Conservation (phyloP, 2,329 filamentous ascomycete genomes). For the Paracamarosporium sp. region DNA sequence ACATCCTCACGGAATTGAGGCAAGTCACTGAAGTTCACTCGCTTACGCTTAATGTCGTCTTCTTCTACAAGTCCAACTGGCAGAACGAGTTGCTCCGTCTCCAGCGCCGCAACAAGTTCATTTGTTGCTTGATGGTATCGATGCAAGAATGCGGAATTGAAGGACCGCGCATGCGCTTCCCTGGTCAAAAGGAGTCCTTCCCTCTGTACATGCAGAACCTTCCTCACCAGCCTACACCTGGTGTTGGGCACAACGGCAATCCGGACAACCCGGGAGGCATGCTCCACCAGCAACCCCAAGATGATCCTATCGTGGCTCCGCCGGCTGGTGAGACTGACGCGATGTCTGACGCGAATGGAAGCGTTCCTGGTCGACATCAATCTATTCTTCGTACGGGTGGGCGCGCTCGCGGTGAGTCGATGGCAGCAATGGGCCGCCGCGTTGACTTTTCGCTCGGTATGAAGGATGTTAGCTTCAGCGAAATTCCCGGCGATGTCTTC, state of each 20-base stretch:
- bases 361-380: conserved; percentile 42
- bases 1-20: conserved; percentile 84
- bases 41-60: conserved; percentile 88
- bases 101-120: conserved; percentile 91
- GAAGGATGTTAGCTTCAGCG: conserved; percentile 63
- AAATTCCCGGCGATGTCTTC: conserved; percentile 70
- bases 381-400: conserved; percentile 64
- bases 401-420: conserved; percentile 61
- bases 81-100: conserved; percentile 93
- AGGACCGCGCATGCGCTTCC: conserved; percentile 76
- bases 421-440: conserved; percentile 65
- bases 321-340: conserved; percentile 19
- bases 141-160: conserved; percentile 87
- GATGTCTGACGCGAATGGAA: conserved; percentile 8
- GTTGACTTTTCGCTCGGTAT: conserved; percentile 77
- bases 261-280: conserved; percentile 55
- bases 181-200: conserved; percentile 70
- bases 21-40: conserved; percentile 83
- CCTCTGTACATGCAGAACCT: conserved; percentile 69
- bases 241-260: conserved; percentile 49
- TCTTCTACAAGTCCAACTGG: conserved; percentile 98
- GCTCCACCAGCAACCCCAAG: conserved; percentile 41
- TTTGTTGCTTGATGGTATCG: conserved; percentile 85
- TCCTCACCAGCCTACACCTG: conserved; percentile 53
- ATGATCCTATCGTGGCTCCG: conserved; percentile 53